These are phyloP conservation scores for Colletotrichum sp. DNA, from an alignment of 2,329 filamentous ascomycete species.

Conservation along the genomic window DNA sequence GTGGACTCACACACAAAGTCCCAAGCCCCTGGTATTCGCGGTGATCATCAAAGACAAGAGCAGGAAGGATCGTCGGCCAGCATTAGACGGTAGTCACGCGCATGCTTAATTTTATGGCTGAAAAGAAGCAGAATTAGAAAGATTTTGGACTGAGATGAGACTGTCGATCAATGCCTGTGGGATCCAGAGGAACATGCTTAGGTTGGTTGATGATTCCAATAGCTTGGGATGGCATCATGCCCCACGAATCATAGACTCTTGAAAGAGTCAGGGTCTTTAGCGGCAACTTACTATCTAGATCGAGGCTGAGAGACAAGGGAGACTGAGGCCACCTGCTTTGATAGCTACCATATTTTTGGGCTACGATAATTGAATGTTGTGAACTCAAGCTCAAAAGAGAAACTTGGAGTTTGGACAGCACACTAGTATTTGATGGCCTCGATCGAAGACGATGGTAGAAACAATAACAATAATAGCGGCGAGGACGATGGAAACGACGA, in stretches of 20 bases:
- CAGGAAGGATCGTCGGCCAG: neutral
- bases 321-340: neutral
- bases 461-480: too few relatives aligned
- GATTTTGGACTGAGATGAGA: neutral
- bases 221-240: neutral
- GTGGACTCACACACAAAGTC: neutral
- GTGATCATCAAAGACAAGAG: neutral
- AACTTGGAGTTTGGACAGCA: neutral
- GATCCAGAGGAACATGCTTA: neutral
- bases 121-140: neutral
- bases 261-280: neutral
- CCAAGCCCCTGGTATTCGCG: neutral
- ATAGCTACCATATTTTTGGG: neutral
- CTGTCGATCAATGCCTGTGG: neutral
- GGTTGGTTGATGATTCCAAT: neutral
- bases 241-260: neutral
- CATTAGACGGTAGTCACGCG: neutral
- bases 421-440: too few relatives aligned
- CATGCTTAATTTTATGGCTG: neutral
- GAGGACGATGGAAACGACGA: too few relatives aligned
- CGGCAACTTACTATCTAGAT: neutral
- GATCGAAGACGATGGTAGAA: too few relatives aligned
- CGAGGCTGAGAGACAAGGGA: neutral
- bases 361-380: neutral
- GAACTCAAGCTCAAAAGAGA: neutral